These are phyloP conservation scores for Fomitopsis pulvina DNA, from an alignment of 768 basidiomycete genomes.

Conservation along the genomic window DNA sequence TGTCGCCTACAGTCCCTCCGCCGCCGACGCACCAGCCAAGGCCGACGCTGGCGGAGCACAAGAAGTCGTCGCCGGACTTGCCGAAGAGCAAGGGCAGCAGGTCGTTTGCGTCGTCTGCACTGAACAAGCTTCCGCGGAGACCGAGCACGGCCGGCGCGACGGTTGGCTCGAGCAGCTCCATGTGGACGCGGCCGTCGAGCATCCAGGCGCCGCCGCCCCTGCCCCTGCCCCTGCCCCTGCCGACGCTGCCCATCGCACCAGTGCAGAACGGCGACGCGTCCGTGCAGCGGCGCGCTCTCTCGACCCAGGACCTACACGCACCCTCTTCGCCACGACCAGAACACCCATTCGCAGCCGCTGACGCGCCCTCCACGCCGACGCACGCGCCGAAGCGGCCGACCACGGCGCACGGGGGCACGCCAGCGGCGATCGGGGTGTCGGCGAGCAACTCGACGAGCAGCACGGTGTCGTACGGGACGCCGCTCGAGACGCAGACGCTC, in stretches of 20 bases:
- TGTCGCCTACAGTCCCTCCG: constrained; percentile 12
- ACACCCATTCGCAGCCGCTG: background rate
- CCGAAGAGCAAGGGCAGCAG: constrained; percentile 5
- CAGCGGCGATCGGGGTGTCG: constrained; percentile 4
- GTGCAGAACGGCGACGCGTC: background rate
- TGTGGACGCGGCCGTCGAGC: constrained; percentile 8
- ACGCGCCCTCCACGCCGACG: background rate
- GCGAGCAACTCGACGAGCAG: constrained; percentile 9
- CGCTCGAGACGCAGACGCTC: constrained; percentile 7
- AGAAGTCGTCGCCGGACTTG: constrained; percentile 18
- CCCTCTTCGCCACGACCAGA: background rate
- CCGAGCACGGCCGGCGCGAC: constrained; percentile 36
- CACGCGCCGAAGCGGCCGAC: background rate
- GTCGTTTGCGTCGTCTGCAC: constrained; percentile 3
- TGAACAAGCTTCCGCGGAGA: constrained; percentile 20
- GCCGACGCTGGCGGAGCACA: constrained; percentile 12
- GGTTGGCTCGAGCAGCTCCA: constrained; percentile 1
- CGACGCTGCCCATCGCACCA: background rate
- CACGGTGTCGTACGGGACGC: constrained; percentile 8
- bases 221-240: constrained; percentile 16
- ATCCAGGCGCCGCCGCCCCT: constrained; percentile 12
- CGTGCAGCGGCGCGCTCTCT: background rate
- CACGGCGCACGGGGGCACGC: constrained; percentile 2
- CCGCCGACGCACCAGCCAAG: background rate
- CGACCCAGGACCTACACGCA: background rate